These are phyloP conservation scores for Proliferodiscus dingleyae DNA, from an alignment of 2,329 filamentous ascomycete species.

Conservation along the genomic window DNA sequence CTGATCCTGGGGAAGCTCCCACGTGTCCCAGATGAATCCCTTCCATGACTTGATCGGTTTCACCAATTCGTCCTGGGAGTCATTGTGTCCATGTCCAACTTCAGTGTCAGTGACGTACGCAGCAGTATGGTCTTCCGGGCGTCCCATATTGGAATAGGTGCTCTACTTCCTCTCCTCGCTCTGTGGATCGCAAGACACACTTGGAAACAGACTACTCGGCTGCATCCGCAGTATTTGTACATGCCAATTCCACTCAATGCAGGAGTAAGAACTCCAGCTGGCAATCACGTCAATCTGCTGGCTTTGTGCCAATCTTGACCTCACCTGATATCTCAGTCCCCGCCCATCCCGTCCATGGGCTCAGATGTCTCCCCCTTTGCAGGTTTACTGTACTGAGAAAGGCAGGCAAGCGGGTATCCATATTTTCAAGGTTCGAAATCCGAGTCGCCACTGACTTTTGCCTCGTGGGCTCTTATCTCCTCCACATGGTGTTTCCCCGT, in stretches of 20 bases:
- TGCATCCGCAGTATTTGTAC: background rate
- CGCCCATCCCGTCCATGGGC: too few relatives aligned
- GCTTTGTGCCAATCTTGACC: too few relatives aligned
- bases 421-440: too few relatives aligned
- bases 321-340: too few relatives aligned
- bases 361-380: too few relatives aligned
- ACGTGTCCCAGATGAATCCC: constrained; percentile 35
- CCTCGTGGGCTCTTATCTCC: too few relatives aligned
- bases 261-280: background rate
- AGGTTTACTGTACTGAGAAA: too few relatives aligned
- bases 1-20: constrained; percentile 32
- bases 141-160: constrained; percentile 12
- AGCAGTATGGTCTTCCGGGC: constrained; percentile 6
- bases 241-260: too few relatives aligned
- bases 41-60: constrained; percentile 32
- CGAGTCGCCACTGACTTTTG: too few relatives aligned
- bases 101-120: constrained; percentile 10
- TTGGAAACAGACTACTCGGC: background rate
- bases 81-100: constrained; percentile 3
- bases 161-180: background rate
- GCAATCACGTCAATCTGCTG: background rate
- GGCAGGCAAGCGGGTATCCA: too few relatives aligned
- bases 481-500: too few relatives aligned
- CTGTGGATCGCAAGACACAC: background rate
- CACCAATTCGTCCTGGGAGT: constrained; percentile 15